Conservation (phyloP, 345 rosid genomes). For the Murraya koenigii region DNA sequence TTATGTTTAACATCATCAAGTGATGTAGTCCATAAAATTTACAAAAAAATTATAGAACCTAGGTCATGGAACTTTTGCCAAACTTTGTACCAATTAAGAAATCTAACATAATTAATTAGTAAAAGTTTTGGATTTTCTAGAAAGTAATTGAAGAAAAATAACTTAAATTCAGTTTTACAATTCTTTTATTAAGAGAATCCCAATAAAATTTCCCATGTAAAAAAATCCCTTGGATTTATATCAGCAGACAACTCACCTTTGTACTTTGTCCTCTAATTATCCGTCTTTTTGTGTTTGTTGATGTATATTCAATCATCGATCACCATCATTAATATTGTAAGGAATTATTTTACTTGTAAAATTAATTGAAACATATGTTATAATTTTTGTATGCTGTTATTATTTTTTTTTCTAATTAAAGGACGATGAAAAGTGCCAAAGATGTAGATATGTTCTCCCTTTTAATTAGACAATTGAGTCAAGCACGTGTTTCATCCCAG, state of each 20-base stretch:
- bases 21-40: too few relatives aligned
- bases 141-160: background rate
- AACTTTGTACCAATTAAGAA: too few relatives aligned
- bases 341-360: too few relatives aligned
- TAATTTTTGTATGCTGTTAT: too few relatives aligned
- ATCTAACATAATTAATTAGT: too few relatives aligned
- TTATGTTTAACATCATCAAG: too few relatives aligned
- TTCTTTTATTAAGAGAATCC: background rate
- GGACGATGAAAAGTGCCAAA: background rate
- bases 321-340: too few relatives aligned
- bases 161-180: background rate
- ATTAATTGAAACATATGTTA: too few relatives aligned
- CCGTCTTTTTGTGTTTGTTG: background rate
- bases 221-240: background rate
- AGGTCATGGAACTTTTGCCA: too few relatives aligned
- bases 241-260: background rate
- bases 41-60: too few relatives aligned
- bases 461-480: background rate
- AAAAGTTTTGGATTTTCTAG: background rate
- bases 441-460: background rate
- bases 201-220: too few relatives aligned
- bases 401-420: background rate
- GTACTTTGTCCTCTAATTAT: background rate
- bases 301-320: too few relatives aligned
- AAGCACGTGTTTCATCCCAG: background rate